Percentiles rank a stretch among this genome's conserved stretches.
phyloP scores from a whole-genome alignment of 352 stramenopile genomes.

The Elongisporangium prolatum region DNA sequence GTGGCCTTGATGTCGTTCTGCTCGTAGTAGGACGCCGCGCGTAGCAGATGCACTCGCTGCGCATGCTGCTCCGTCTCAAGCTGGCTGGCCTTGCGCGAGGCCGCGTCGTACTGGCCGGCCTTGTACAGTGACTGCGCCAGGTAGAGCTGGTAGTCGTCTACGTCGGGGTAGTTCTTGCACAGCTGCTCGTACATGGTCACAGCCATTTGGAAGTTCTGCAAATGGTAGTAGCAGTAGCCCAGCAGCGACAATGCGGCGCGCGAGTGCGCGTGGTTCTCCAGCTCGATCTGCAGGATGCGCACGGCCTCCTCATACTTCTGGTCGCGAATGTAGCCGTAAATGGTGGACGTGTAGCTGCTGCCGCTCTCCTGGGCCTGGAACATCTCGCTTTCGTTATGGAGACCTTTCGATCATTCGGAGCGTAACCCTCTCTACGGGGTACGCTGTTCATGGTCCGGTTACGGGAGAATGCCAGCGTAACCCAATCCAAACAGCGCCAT shows the following conservation, averaged over 20 bases:
- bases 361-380: slow-evolving; percentile 63
- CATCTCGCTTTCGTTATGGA: slow-evolving; percentile 18
- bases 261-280: slow-evolving; percentile 92
- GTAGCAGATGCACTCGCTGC: slow-evolving; percentile 81
- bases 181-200: slow-evolving; percentile 95
- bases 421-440: not conserved
- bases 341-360: slow-evolving; percentile 90
- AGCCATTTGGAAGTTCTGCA: slow-evolving; percentile 90
- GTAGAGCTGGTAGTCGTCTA: slow-evolving; percentile 96
- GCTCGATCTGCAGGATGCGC: slow-evolving; percentile 87
- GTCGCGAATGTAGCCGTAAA: slow-evolving; percentile 94
- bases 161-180: slow-evolving; percentile 88
- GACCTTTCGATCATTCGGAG: not conserved
- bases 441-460: not conserved
- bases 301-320: slow-evolving; percentile 93
- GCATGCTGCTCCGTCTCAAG: slow-evolving; percentile 84
- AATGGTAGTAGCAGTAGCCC: slow-evolving; percentile 98
- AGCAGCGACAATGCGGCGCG: slow-evolving; percentile 91
- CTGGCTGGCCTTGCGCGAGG: slow-evolving; percentile 74
- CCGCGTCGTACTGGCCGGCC: slow-evolving; percentile 73
- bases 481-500: not conserved
- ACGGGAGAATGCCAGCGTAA: not conserved
- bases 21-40: slow-evolving; percentile 94
- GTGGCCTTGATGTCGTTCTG: slow-evolving; percentile 92
- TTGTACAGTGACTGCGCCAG: slow-evolving; percentile 95